These are phyloP conservation scores for Cutaneotrichosporon cyanovorans DNA, from an alignment of 1,284 basidiomycete genomes.

Conservation along the genomic window DNA sequence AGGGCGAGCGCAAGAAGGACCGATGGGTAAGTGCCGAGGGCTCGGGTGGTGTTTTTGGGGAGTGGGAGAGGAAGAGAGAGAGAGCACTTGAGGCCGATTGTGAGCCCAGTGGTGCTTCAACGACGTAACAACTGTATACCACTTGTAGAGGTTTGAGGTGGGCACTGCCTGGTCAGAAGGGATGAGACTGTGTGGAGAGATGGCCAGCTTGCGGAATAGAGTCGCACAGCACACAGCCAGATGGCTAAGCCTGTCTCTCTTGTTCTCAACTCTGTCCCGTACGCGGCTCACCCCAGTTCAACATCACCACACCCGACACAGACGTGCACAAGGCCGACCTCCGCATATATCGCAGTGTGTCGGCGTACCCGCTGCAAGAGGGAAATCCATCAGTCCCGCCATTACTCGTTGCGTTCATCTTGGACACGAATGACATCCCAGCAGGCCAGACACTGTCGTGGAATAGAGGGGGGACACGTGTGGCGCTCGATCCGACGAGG, in stretches of 20 bases:
- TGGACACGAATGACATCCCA: conserved; percentile 41
- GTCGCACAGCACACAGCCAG: too few relatives aligned
- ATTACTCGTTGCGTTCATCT: conserved; percentile 41
- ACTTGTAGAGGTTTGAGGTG: too few relatives aligned
- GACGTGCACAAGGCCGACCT: conserved; percentile 41
- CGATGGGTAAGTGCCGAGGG: conserved; percentile 32
- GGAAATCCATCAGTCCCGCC: conserved; percentile 31
- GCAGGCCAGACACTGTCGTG: conserved; percentile 37
- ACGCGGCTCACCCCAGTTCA: conserved; percentile 32
- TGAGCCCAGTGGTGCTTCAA: too few relatives aligned
- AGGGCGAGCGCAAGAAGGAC: conserved; percentile 36
- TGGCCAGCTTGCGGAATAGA: too few relatives aligned
- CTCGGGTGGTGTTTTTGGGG: not conserved
- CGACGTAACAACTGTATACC: too few relatives aligned
- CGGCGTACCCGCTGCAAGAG: conserved; percentile 17
- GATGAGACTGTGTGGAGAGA: too few relatives aligned
- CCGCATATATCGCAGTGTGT: conserved; percentile 34
- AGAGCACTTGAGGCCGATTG: too few relatives aligned
- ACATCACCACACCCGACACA: conserved; percentile 37
- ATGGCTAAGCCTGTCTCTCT: too few relatives aligned
- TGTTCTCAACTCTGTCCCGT: not conserved
- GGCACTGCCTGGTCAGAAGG: too few relatives aligned
- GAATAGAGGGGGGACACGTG: conserved; percentile 25
- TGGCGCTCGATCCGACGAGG: conserved; percentile 24
- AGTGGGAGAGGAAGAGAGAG: too few relatives aligned